These are phyloP conservation scores for Lichtheimia ramosa DNA, from an alignment of 371 early-diverging fungal species.

Conservation along the genomic window DNA sequence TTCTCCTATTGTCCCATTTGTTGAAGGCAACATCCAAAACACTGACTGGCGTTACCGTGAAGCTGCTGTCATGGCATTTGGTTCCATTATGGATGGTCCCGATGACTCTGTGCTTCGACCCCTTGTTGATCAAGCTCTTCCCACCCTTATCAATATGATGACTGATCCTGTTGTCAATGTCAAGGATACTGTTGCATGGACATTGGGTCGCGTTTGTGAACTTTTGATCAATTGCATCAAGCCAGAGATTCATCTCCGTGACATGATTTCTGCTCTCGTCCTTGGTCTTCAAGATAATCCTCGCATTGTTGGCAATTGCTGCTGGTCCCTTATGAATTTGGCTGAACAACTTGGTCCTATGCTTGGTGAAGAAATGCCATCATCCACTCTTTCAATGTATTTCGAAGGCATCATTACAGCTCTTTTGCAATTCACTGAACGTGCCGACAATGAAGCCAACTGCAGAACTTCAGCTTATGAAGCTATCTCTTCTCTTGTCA, in stretches of 20 bases:
- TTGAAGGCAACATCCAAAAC: constrained; percentile 80
- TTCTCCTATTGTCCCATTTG: constrained; percentile 82
- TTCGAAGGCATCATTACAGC: constrained; percentile 79
- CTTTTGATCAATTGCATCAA: constrained; percentile 71
- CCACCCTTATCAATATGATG: constrained; percentile 86
- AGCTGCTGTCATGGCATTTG: constrained; percentile 98
- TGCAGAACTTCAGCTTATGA: constrained; percentile 92
- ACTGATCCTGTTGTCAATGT: constrained; percentile 83
- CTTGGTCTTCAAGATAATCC: constrained; percentile 81
- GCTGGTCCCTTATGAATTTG: constrained; percentile 90
- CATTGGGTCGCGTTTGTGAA: constrained; percentile 90
- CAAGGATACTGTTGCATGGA: constrained; percentile 96
- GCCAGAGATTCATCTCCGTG: constrained; percentile 70
- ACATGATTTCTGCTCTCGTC: constrained; percentile 75
- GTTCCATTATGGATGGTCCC: constrained; percentile 95
- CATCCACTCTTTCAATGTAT: constrained; percentile 75
- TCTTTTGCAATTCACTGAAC: constrained; percentile 75
- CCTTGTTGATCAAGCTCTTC: constrained; percentile 87
- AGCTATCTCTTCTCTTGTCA: constrained; percentile 80
- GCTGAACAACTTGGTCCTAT: constrained; percentile 70
- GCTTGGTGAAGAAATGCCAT: constrained; percentile 51
- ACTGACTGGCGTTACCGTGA: constrained; percentile 92
- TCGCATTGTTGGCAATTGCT: constrained; percentile 90
- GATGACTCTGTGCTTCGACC: constrained; percentile 62
- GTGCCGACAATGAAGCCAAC: constrained; percentile 71